Base-by-base conservation (phyloP, 75 land plant genomes). In the Pinus taeda region DNA sequence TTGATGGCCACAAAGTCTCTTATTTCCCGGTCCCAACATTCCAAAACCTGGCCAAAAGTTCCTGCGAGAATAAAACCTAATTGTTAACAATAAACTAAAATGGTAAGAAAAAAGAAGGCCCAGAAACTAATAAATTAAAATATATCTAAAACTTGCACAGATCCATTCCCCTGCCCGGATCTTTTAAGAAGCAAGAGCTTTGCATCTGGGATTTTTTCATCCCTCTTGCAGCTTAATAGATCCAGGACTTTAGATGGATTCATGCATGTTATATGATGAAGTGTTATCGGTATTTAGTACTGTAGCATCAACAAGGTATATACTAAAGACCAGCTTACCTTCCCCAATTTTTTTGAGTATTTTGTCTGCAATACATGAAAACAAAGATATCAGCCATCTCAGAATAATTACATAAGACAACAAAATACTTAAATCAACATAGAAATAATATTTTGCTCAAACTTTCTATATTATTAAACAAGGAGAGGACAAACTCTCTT, bases 271-370 rank as follows among this genome's bases (percentile, higher is more conserved):
- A 14, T 4, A 63, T 13, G 6, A 14, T 1, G 15, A 13, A 33
- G 3, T 29, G 14, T 63, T 63, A 6, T 26, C 15, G 0, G 30
- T 29, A 15, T 30, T 17, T 4, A 71, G 33, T 30, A 39, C 39
- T 30, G 7, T 9, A 42, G 33, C 17, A 18, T 3, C 15, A 33
- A 60, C 24, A 60, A 76, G 22, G 71, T 14, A 5, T 15, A 12
- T 57, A 4, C 15, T 14, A 33, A 72, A 73, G 20, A 15, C 12
- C 36, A 78, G 58, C 91, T 61, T 64, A 94, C 98, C 98, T 93
- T 95, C 98, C 76, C 98, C 98, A 94, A 95, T 91, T 78, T 93
- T 95, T 86, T 93, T 85, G 78, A 83, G 81, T 70, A 93, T 91
- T 80, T 81, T 89, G 76, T 93, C 95, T 93, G 94, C 87, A 91